Conservation (phyloP, 192 early-diverging fungal species). For the Umbelopsis isabellina region DNA sequence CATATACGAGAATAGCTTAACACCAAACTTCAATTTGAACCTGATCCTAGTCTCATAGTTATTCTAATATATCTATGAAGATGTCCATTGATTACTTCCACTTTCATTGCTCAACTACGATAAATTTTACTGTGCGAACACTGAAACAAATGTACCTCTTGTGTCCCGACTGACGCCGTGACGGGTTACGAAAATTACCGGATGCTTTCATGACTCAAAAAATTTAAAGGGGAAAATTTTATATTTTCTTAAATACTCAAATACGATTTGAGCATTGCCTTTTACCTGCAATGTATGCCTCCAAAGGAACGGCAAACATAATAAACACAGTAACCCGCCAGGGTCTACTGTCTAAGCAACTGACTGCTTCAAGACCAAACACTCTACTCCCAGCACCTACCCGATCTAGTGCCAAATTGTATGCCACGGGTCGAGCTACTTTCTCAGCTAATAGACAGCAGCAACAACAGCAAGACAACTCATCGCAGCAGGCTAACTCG, state of each 20-base stretch:
- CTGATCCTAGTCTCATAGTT: no score
- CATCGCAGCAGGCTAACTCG: not conserved
- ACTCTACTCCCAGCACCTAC: constrained; percentile 8
- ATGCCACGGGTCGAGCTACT: constrained; percentile 1
- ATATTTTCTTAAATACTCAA: not conserved
- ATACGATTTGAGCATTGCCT: not conserved
- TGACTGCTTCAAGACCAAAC: constrained; percentile 23
- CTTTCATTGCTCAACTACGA: no score
- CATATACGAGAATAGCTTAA: no score
- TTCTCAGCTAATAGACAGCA: not conserved
- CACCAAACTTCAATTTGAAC: no score
- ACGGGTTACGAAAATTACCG: no score
- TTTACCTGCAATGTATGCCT: constrained; percentile 32
- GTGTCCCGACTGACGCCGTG: no score
- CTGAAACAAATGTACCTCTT: no score
- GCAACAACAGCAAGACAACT: constrained; percentile 1
- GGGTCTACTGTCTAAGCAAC: constrained; percentile 38
- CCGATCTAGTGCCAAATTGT: not conserved
- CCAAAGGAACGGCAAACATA: constrained; percentile 37
- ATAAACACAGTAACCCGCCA: constrained; percentile 39
- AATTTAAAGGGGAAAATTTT: not conserved
- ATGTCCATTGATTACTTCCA: no score
- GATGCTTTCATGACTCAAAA: no score
- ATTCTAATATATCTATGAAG: no score
- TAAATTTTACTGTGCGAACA: no score